A percentile compares a stretch with the other conserved stretches of the same genome.
phyloP scores from a whole-genome alignment of 2,329 filamentous ascomycete genomes.

The Ophiostoma novo-ulmi region DNA sequence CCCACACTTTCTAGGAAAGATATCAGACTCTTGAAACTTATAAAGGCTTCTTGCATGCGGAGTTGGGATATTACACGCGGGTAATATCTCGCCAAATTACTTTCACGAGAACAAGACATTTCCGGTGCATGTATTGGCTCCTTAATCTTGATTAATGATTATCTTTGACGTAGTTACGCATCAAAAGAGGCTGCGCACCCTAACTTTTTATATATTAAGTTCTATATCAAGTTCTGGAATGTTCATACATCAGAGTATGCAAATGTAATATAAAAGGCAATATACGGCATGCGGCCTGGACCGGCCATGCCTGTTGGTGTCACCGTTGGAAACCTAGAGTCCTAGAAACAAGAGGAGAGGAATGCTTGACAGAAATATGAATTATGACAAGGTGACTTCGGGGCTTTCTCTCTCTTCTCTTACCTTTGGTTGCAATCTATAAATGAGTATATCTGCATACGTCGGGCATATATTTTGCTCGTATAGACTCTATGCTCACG shows the following conservation, averaged over 20 bases:
- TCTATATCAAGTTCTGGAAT: not conserved
- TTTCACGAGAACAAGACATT: not conserved
- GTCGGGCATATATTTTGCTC: not conserved
- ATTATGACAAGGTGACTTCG: conserved; percentile 2
- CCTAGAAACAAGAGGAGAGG: not conserved
- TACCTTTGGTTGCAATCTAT: not conserved
- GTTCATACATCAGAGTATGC: not conserved
- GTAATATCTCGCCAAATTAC: not conserved
- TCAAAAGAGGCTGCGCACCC: not conserved
- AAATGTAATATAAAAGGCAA: not conserved
- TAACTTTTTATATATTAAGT: not conserved
- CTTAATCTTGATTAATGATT: not conserved
- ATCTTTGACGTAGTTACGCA: not conserved
- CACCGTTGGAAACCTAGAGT: not conserved
- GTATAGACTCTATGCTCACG: not conserved
- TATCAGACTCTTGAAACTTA: not conserved
- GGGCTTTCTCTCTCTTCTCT: not conserved
- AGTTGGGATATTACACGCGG: not conserved
- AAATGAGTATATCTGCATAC: not conserved
- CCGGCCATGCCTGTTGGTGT: not conserved
- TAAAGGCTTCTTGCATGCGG: not conserved
- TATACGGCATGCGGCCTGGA: conserved; percentile 1
- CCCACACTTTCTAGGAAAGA: not conserved
- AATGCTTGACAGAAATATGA: not conserved
- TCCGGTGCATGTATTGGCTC: not conserved